Base-by-base conservation (phyloP, 768 basidiomycete genomes). In the Lyophyllum shimeji region DNA sequence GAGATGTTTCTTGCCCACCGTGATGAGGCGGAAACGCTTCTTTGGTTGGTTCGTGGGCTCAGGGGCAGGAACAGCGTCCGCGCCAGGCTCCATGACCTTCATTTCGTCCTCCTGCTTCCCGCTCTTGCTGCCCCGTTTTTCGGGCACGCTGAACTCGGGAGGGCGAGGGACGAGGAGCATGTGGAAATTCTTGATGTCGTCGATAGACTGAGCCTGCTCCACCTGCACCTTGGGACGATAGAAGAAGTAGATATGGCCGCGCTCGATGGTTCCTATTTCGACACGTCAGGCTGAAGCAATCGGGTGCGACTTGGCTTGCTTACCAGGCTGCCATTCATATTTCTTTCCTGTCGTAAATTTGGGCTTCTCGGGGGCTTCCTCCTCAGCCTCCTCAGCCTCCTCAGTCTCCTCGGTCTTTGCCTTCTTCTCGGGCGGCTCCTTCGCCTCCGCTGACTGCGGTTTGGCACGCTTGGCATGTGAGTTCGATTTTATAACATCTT, bases 181-280 rank as follows among this genome's bases (percentile, higher is more conserved):
- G 60, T 84, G 77, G 53, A 87, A 76, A 48, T 82, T 79, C 57
- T 74, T 73, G 29, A 86, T 74, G 55, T 85, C 83, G 64, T 85
- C 82, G 27, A 86, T 56, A 7, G 79, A 80, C n/a, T 77, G 64
- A 0, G 76, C 81, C 55, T 83, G 76, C 55, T 82, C 77, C 13
- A 71, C 64, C 60, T 84, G 68, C 18, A 85, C 82, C 25, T 80
- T 77, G 3, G 84, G 84, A 11, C 82, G 79, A 62, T 83, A 87
- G 69, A 85, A 81, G 66, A 86, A 85, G 68, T 86, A 86, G 44
- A 87, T 75, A 57, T 84, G 80, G 8, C 83, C 83, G 15, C 83
- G 70, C 60, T 85, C 82, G 49, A 82, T 82, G 9, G 78, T 79
- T 8, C 82, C 82, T 84, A 47, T 7, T 48, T n/a, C 27, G 20